Percentiles rank a stretch among this genome's conserved stretches.
Conservation (phyloP, 306 rosid genomes). For the Cyclanthera cordifolia region DNA sequence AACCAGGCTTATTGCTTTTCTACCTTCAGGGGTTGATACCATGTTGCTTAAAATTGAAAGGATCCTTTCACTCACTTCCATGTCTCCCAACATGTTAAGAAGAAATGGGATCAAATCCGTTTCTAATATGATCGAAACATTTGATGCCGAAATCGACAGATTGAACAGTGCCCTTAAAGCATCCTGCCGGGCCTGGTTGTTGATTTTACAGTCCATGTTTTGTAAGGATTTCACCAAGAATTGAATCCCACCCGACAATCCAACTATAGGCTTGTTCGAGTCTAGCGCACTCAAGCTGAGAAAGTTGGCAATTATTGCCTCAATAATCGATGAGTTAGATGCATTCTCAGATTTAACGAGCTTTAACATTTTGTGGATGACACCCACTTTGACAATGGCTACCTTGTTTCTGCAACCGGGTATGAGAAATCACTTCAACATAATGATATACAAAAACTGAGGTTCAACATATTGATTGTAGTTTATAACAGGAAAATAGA, state of each 20-base stretch:
- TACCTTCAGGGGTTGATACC: slow-evolving; percentile 66
- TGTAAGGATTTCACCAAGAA: slow-evolving; percentile 55
- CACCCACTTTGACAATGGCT: slow-evolving; percentile 82
- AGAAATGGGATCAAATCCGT: slow-evolving; percentile 50
- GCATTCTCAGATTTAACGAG: slow-evolving; percentile 43
- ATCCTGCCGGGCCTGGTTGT: slow-evolving; percentile 70
- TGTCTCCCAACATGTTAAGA: slow-evolving; percentile 51
- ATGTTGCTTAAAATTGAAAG: slow-evolving; percentile 67
- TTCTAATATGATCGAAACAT: slow-evolving; percentile 55
- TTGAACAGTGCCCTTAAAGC: slow-evolving; percentile 81
- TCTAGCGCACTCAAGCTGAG: slow-evolving; percentile 93
- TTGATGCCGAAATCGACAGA: slow-evolving; percentile 55
- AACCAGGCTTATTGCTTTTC: slow-evolving; percentile 50
- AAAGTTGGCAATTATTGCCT: slow-evolving; percentile 83
- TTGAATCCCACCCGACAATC: slow-evolving; percentile 85
- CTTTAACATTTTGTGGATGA: slow-evolving; percentile 80
- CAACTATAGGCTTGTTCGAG: slow-evolving; percentile 69
- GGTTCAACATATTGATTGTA: not conserved
- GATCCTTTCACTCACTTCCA: slow-evolving; percentile 75
- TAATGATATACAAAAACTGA: not conserved
- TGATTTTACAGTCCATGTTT: slow-evolving; percentile 20
- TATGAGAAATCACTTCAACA: not conserved
- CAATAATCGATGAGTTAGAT: slow-evolving; percentile 46
- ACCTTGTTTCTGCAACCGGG: slow-evolving; percentile 59
- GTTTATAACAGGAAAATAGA: not conserved